These are phyloP conservation scores for Ophiostoma novo-ulmi DNA, from an alignment of 2,329 filamentous ascomycete genomes.

Conservation along the genomic window DNA sequence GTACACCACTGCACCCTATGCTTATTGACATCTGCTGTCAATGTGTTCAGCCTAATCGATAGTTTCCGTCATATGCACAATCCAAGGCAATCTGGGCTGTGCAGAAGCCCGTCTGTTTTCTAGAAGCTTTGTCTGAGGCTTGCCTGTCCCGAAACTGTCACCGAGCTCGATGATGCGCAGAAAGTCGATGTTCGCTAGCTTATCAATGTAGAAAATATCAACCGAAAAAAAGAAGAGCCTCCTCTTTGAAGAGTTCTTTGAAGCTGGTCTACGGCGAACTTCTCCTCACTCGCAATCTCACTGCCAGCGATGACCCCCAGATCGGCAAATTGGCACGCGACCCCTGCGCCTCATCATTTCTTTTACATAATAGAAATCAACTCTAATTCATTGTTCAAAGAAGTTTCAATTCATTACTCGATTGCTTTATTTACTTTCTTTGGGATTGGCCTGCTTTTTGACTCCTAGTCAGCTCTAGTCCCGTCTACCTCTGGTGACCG, in stretches of 20 bases:
- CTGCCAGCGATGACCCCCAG: background rate
- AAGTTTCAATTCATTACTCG: background rate
- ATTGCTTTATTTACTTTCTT: background rate
- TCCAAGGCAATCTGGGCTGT: background rate
- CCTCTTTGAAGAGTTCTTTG: background rate
- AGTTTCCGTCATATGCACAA: background rate
- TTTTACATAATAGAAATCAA: background rate
- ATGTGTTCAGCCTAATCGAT: background rate
- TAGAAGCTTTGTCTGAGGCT: background rate
- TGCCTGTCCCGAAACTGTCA: background rate
- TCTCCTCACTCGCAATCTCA: background rate
- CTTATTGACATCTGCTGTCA: background rate
- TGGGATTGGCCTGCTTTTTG: background rate
- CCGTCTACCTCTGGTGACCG: background rate
- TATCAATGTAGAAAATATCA: background rate
- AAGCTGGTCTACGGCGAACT: background rate
- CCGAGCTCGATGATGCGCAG: conserved; percentile 3
- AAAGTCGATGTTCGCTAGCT: background rate
- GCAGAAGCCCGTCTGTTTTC: background rate
- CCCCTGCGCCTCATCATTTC: background rate
- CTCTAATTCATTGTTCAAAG: background rate
- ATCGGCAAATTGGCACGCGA: background rate
- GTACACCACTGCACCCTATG: background rate
- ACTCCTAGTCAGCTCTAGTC: background rate
- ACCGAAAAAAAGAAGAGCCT: background rate